Evolutionary conservation across 2,329 filamentous ascomycete genomes (phyloP).

Genomic region (Blastomyces parvus): DNA sequence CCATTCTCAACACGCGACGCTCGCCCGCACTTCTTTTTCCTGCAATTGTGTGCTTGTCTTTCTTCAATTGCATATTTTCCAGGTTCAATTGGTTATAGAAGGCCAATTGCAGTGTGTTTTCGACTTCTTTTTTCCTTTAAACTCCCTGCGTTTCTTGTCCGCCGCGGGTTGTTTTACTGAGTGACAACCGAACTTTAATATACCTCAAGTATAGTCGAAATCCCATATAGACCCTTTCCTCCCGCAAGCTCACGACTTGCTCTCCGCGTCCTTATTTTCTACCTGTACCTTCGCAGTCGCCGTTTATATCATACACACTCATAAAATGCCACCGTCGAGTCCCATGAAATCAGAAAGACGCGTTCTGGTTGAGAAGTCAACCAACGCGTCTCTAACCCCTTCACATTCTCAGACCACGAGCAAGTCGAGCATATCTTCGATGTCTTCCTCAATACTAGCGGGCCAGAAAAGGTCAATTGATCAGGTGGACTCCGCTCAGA

Average conservation of each 20-base stretch:
- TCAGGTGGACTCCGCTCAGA: constrained; percentile 26
- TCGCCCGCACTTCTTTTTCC: background rate
- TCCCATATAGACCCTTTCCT: background rate
- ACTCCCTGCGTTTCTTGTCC: background rate
- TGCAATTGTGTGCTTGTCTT: background rate
- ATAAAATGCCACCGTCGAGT: constrained; percentile 19
- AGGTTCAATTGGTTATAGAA: background rate
- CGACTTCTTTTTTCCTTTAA: background rate
- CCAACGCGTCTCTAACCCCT: constrained; percentile 34
- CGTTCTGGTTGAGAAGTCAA: constrained; percentile 34
- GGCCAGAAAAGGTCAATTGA: constrained; percentile 35
- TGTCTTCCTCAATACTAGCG: constrained; percentile 27
- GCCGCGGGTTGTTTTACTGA: background rate
- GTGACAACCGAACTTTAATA: background rate
- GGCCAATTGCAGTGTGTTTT: background rate
- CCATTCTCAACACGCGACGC: constrained; percentile 1
- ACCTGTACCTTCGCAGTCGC: background rate
- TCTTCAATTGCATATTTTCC: background rate
- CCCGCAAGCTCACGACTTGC: background rate
- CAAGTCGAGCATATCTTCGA: constrained; percentile 18
- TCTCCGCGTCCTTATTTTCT: background rate
- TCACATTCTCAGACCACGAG: constrained; percentile 15
- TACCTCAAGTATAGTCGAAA: background rate
- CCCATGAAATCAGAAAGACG: constrained; percentile 31
- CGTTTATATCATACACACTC: background rate